These are phyloP conservation scores for Leishmania braziliensis DNA, from an alignment of 208 protist genomes.

Conservation along the genomic window DNA sequence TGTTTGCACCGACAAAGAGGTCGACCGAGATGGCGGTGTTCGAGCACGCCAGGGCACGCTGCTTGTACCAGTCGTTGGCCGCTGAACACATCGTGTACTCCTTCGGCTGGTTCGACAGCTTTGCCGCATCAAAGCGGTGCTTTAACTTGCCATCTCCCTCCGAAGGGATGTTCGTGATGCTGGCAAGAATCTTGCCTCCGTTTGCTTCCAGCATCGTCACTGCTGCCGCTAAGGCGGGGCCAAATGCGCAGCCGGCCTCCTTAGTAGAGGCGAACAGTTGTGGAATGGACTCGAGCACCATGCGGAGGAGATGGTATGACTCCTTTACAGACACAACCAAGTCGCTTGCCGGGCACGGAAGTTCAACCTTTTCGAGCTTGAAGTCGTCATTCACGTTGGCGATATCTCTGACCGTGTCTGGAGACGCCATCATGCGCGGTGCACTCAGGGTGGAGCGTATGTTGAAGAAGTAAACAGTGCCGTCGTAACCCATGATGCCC, in stretches of 20 bases:
- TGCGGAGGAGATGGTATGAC: constrained; percentile 62
- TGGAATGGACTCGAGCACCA: constrained; percentile 77
- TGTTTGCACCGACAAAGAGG: constrained; percentile 71
- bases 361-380: constrained; percentile 77
- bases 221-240: constrained; percentile 91
- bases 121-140: constrained; percentile 80
- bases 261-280: constrained; percentile 62
- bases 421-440: constrained; percentile 90
- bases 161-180: constrained; percentile 86
- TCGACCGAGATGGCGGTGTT: constrained; percentile 94
- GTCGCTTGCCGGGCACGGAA: constrained; percentile 74
- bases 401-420: constrained; percentile 81
- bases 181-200: constrained; percentile 94
- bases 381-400: constrained; percentile 86
- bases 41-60: constrained; percentile 91
- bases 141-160: constrained; percentile 87
- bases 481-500: constrained; percentile 76
- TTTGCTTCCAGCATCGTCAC: constrained; percentile 82
- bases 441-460: constrained; percentile 58
- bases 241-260: constrained; percentile 91
- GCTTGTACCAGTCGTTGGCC: constrained; percentile 96
- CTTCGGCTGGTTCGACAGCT: constrained; percentile 81
- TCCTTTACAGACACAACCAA: constrained; percentile 83
- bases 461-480: constrained; percentile 95
- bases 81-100: constrained; percentile 89